These are phyloP conservation scores for Jacaranda copaia DNA, from an alignment of 257 asterid species.

Conservation along the genomic window DNA sequence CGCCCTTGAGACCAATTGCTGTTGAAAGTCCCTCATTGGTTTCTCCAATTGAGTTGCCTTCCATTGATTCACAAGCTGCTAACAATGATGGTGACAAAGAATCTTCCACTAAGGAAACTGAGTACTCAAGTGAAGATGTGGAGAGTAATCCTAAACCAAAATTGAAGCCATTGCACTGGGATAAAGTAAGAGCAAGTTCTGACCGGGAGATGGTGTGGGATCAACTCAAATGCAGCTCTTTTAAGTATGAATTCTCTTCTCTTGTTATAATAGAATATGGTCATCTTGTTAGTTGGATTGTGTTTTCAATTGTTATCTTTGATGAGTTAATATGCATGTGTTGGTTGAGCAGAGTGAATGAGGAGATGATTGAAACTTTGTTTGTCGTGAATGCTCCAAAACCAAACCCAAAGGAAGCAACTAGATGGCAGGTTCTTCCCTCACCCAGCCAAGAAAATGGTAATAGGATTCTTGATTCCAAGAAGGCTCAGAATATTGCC, in stretches of 20 bases:
- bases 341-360: constrained; percentile 71
- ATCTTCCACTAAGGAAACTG: constrained; percentile 33
- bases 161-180: constrained; percentile 97
- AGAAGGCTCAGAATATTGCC: constrained; percentile 93
- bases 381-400: constrained; percentile 73
- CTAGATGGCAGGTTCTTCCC: constrained; percentile 71
- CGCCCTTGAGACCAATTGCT: constrained; percentile 57
- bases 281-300: neutral
- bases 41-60: constrained; percentile 69
- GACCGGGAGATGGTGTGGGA: constrained; percentile 99
- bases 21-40: constrained; percentile 49
- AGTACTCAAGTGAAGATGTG: constrained; percentile 33
- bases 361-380: constrained; percentile 96
- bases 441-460: constrained; percentile 59
- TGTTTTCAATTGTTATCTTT: neutral
- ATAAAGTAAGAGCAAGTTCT: constrained; percentile 93
- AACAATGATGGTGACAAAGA: constrained; percentile 40
- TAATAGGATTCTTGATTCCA: constrained; percentile 86
- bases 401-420: constrained; percentile 63
- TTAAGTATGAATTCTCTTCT: constrained; percentile 58
- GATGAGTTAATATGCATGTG: neutral
- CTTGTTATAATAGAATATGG: neutral
- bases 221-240: constrained; percentile 89
- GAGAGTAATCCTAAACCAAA: constrained; percentile 72
- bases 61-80: constrained; percentile 37